Evolutionary conservation across 2,329 filamentous ascomycete species (phyloP).

Genomic region (Cladorrhinum sp.): DNA sequence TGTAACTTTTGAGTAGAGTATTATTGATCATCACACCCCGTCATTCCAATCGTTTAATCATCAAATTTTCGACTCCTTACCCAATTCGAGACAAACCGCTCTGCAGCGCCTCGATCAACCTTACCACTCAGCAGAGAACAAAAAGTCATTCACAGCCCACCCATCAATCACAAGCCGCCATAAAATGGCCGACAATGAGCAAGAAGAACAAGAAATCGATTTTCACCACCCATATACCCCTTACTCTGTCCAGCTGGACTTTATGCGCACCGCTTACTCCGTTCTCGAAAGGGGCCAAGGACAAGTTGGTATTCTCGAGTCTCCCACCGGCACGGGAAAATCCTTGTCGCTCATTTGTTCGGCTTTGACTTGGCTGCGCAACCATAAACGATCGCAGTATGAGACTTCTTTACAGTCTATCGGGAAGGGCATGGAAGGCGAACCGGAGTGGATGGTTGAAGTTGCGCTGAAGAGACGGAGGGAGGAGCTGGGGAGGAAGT

Average conservation of each 20-base stretch:
- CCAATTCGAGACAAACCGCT: too few relatives aligned
- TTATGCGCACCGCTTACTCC: conserved; percentile 80
- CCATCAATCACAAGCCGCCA: not conserved
- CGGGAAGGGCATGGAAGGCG: conserved; percentile 53
- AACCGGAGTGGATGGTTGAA: conserved; percentile 82
- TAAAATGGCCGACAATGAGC: not conserved
- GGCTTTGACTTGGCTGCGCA: conserved; percentile 84
- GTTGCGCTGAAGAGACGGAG: conserved; percentile 68
- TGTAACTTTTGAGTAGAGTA: conserved; percentile 3
- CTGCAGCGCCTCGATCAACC: too few relatives aligned
- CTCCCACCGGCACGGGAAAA: conserved; percentile 88
- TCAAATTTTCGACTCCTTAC: not conserved
- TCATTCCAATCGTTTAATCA: too few relatives aligned
- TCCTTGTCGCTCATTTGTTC: conserved; percentile 88
- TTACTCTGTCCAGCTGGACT: conserved; percentile 82
- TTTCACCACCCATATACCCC: conserved; percentile 88
- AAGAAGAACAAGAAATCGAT: conserved; percentile 38
- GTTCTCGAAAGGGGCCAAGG: conserved; percentile 69
- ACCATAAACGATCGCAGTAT: conserved; percentile 64
- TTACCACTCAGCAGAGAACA: not conserved
- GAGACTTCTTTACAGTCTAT: conserved; percentile 50
- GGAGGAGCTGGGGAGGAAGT: conserved; percentile 62
- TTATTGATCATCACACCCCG: too few relatives aligned
- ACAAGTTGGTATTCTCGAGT: conserved; percentile 85
- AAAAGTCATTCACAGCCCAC: not conserved